Base-by-base conservation (phyloP, 495 filamentous ascomycete genomes). In the Aspergillus wentii region DNA sequence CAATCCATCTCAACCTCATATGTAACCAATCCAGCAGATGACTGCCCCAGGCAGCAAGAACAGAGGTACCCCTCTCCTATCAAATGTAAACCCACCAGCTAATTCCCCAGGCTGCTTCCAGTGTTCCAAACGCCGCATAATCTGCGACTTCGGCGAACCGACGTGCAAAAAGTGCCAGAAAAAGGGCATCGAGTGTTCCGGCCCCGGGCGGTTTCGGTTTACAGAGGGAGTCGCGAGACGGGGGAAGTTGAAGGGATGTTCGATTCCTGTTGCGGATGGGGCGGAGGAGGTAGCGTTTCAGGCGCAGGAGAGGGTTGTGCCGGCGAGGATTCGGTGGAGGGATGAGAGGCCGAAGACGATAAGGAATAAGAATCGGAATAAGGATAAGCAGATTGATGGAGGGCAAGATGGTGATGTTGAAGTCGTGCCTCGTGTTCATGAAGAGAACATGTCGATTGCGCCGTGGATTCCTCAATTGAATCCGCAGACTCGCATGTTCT, bases 181-280 rank as follows among this genome's bases (percentile, higher is more conserved):
- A 10, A 48, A 48, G n/a, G 54, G 54, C 5, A 43, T 53, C 4
- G 49, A 53, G 9, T 57, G 53, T 23, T 49, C 46, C 6, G 53
- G 53, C 1, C 21, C 30, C 1, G 51, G 43, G 1, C 32, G 51
- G 18, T 48, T 50, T 36, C 46, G 51, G 2, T 54, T 54, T 20
- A 38, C 37, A 6, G 29, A 25, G 28, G 46, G 46, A 0, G 40
- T 50, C 2, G 51, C 51, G 1, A 38, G 18, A 4, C 46, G 51
- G 4, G 46, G 51, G 7, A 40, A 36, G 21, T 27, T 54, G 20
- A 52, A 45, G 27, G 49, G 49, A 32, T 37, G 44, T 21, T 20
- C 33, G 3, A 42, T 52, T 13, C 49, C 49, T 8, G 44, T 48
- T 8, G 21, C 28, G 3, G 28, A 32, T 17, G 9, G 15, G 17